Base-by-base conservation (phyloP, 139 green algal genomes). In the Volvox africanus region DNA sequence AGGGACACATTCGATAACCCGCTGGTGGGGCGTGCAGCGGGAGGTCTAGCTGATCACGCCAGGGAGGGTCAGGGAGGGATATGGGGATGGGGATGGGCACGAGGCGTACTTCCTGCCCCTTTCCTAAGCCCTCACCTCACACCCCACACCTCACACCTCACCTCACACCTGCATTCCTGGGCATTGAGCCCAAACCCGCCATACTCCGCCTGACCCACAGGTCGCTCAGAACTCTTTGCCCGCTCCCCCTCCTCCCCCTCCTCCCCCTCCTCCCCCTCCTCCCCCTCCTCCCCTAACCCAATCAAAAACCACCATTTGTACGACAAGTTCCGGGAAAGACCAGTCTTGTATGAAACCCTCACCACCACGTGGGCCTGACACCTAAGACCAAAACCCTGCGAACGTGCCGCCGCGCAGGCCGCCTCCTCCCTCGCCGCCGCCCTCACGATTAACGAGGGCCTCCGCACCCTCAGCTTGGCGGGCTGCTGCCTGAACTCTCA, bases 1-100 rank as follows among this genome's bases (percentile, higher is more conserved):
- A 28, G 68, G n/a, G 86, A 90, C 86, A 90, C 86, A 12, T 90
- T 90, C 26, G 86, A 90, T 30, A 44, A 84, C 68, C 68, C 84
- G 19, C 55, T 50, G 82, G 82, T 78, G 61, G 24, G 81, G 13
- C 35, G 83, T 21, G 30, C 2, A 28, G 69, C 2, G 30, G 55
- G 67, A n/a, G n/a, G n/a, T n/a, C n/a, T n/a, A n/a, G n/a, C n/a
- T n/a, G n/a, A n/a, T n/a, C n/a, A n/a, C n/a, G n/a, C n/a, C n/a
- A n/a, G n/a, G n/a, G n/a, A n/a, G 24, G 67, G 55, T 9, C 22
- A n/a, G 1, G 2, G 44, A 30, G 71, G 50, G 17, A 30, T 77
- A 73, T 33, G 80, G 18, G 80, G 22, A 3, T 44, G 24, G 13
- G 24, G 18, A 12, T 84, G 78, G 12, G 21, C n/a, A n/a, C 17